phyloP scores from a whole-genome alignment of 2,329 filamentous ascomycete genomes.

The Pseudogymnoascus sp. region DNA sequence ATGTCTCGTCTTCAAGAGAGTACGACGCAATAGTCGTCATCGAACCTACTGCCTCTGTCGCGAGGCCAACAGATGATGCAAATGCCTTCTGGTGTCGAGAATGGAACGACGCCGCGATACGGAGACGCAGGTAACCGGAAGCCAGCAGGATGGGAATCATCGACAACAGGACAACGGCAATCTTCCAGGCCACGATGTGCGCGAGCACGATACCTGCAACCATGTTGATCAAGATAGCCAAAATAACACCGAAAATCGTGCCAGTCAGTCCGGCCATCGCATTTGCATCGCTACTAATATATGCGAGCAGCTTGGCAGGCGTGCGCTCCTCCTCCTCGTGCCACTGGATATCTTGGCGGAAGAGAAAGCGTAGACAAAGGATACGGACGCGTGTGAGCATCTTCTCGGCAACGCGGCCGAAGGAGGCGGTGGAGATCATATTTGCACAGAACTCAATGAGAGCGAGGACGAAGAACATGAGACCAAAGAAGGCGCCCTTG shows the following conservation, averaged over 20 bases:
- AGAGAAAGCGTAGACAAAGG: constrained; percentile 54
- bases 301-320: constrained; percentile 52
- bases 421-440: constrained; percentile 44
- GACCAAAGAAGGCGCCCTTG: constrained; percentile 30
- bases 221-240: constrained; percentile 61
- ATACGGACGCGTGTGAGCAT: constrained; percentile 55
- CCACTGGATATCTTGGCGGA: constrained; percentile 62
- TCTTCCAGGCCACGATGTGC: constrained; percentile 67
- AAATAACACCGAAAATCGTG: constrained; percentile 60
- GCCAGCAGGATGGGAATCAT: constrained; percentile 61
- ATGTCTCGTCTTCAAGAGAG: constrained; percentile 40
- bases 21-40: constrained; percentile 51
- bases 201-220: constrained; percentile 59
- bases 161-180: constrained; percentile 63
- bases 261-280: constrained; percentile 61
- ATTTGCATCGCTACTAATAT: constrained; percentile 62
- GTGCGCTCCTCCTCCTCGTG: constrained; percentile 57
- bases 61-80: constrained; percentile 52
- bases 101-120: constrained; percentile 52
- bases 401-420: constrained; percentile 53
- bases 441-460: constrained; percentile 53
- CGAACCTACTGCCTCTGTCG: constrained; percentile 60
- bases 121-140: constrained; percentile 60
- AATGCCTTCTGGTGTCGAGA: constrained; percentile 57
- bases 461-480: constrained; percentile 42